Evolutionary conservation across 495 filamentous ascomycete genomes (phyloP).

Genomic region (Beverwykella pulmonaria): DNA sequence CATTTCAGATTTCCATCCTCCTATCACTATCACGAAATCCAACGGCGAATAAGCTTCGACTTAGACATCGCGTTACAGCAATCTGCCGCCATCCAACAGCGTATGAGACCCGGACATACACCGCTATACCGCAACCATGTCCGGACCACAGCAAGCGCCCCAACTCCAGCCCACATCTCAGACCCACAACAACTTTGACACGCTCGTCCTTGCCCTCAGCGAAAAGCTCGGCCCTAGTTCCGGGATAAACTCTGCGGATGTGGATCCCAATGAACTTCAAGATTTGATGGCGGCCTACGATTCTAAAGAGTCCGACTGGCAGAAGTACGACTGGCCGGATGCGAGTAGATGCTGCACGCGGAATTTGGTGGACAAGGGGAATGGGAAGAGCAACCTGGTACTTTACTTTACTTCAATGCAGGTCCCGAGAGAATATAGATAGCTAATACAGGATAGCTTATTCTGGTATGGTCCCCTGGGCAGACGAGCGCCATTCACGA

Average conservation of each 20-base stretch:
- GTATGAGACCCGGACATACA: no score
- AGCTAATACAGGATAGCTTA: slow-evolving; percentile 56
- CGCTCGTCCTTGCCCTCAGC: slow-evolving; percentile 55
- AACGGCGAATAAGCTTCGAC: no score
- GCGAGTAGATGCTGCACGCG: slow-evolving; percentile 71
- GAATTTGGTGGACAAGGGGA: slow-evolving; percentile 87
- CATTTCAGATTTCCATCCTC: no score
- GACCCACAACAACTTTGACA: not conserved
- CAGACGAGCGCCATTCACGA: slow-evolving; percentile 85
- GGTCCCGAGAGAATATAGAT: not conserved
- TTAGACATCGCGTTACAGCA: no score
- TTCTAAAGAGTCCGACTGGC: slow-evolving; percentile 70
- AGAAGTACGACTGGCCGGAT: slow-evolving; percentile 68
- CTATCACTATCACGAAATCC: no score
- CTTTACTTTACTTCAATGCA: slow-evolving; percentile 39
- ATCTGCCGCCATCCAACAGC: no score
- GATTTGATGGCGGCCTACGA: slow-evolving; percentile 70
- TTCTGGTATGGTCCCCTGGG: slow-evolving; percentile 93
- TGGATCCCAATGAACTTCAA: slow-evolving; percentile 69
- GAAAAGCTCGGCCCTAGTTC: slow-evolving; percentile 72
- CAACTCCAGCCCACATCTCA: not conserved
- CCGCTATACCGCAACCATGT: no score
- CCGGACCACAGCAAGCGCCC: not conserved
- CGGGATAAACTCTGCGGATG: slow-evolving; percentile 76
- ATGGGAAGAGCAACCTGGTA: slow-evolving; percentile 89